These are phyloP conservation scores for Arthromyces matolae DNA, from an alignment of 768 basidiomycete species.

Conservation along the genomic window DNA sequence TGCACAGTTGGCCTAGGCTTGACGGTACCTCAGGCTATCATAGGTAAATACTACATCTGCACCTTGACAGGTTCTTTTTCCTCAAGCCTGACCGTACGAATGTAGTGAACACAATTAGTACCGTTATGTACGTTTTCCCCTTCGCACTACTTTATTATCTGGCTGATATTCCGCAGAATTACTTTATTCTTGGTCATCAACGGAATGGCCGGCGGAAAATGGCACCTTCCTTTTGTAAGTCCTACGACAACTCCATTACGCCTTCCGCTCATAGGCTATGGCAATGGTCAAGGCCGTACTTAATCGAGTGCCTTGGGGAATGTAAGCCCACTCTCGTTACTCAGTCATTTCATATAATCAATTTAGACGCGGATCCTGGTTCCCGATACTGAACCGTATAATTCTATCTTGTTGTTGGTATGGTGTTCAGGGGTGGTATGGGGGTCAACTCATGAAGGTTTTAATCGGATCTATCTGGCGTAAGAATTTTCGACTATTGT, in stretches of 20 bases:
- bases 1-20: conserved; percentile 24
- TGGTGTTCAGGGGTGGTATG: conserved; percentile 29
- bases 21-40: conserved; percentile 25
- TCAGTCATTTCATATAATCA: background rate
- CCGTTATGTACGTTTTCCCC: conserved; percentile 1
- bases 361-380: conserved; percentile 28
- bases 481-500: conserved; percentile 10
- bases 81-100: too few relatives aligned
- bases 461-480: conserved; percentile 32
- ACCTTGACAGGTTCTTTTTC: background rate
- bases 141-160: background rate
- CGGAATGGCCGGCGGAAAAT: conserved; percentile 29
- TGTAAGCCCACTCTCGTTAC: conserved; percentile 13
- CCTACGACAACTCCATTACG: background rate
- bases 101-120: conserved; percentile 7
- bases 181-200: conserved; percentile 23
- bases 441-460: conserved; percentile 29
- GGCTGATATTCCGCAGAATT: conserved; percentile 16
- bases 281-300: conserved; percentile 26
- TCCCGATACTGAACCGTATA: conserved; percentile 24
- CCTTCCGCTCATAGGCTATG: too few relatives aligned
- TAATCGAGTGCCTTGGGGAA: conserved; percentile 25
- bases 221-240: conserved; percentile 30
- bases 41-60: conserved; percentile 11
- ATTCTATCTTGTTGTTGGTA: conserved; percentile 31